phyloP scores from a whole-genome alignment of 768 basidiomycete species.

The Terana coerulea region DNA sequence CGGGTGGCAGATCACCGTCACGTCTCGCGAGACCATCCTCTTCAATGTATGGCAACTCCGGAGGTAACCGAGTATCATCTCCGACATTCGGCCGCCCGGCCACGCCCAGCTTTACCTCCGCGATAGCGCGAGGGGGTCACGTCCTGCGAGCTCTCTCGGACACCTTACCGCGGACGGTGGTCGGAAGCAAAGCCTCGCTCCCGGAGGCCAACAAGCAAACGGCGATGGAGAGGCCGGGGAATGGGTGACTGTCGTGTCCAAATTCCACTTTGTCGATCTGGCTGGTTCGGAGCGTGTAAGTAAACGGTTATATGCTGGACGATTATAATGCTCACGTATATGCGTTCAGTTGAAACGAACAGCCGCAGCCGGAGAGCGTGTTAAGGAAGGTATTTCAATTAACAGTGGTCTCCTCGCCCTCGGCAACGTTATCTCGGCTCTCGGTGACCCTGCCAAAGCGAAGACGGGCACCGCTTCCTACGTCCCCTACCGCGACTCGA shows the following conservation, averaged over 20 bases:
- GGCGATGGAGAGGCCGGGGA: slow-evolving; percentile 68
- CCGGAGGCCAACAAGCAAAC: slow-evolving; percentile 13
- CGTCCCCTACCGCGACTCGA: slow-evolving; percentile 97
- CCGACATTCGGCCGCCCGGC: slow-evolving; percentile 75
- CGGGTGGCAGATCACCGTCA: slow-evolving; percentile 63
- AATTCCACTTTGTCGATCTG: slow-evolving; percentile 98
- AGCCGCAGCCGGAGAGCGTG: slow-evolving; percentile 91
- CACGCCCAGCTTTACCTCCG: slow-evolving; percentile 75
- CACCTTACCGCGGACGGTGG: slow-evolving; percentile 52
- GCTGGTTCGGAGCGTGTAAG: slow-evolving; percentile 93
- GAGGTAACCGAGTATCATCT: slow-evolving; percentile 55
- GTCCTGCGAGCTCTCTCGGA: slow-evolving; percentile 81
- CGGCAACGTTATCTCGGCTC: slow-evolving; percentile 97
- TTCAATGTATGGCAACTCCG: slow-evolving; percentile 46
- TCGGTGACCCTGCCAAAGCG: slow-evolving; percentile 88
- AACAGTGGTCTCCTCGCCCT: slow-evolving; percentile 95
- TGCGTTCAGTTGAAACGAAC: slow-evolving; percentile 82
- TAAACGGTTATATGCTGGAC: slow-evolving; percentile 14
- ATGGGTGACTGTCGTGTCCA: slow-evolving; percentile 88
- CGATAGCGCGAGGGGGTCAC: slow-evolving; percentile 67
- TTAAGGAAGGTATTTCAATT: slow-evolving; percentile 99
- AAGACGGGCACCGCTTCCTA: slow-evolving; percentile 84
- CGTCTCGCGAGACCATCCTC: slow-evolving; percentile 83
- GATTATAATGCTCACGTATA: neutral
- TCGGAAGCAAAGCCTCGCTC: slow-evolving; percentile 12